Evolutionary conservation across 129 eudicot genomes (phyloP).

Genomic region (Sambucus nigra): DNA sequence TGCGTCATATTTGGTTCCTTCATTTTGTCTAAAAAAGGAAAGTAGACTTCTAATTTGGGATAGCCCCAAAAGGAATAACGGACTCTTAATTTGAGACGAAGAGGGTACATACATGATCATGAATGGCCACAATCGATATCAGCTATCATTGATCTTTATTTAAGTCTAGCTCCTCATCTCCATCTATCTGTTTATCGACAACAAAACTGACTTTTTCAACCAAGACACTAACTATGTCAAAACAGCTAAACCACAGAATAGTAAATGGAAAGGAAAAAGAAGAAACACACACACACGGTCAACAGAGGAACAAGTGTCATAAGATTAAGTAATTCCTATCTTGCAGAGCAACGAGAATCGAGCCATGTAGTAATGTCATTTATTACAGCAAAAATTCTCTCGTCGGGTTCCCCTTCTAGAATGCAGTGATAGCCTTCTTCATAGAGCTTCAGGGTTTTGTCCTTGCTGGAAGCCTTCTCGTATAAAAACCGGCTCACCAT

Average conservation of each 20-base stretch:
- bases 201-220: not conserved
- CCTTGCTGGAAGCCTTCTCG: constrained; percentile 58
- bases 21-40: too few species aligned
- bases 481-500: constrained; percentile 62
- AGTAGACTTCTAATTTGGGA: too few species aligned
- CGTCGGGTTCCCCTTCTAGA: constrained; percentile 94
- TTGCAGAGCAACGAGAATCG: constrained; percentile 37
- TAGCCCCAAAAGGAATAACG: too few species aligned
- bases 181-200: not conserved
- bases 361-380: constrained; percentile 71
- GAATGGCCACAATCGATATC: not conserved
- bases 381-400: constrained; percentile 56
- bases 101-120: not conserved
- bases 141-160: not conserved
- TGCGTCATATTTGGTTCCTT: too few species aligned
- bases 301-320: not conserved
- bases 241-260: not conserved
- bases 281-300: too few species aligned
- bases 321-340: constrained; percentile 10
- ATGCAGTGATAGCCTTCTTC: constrained; percentile 75
- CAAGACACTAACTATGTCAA: not conserved
- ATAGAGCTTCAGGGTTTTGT: constrained; percentile 71
- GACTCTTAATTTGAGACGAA: too few species aligned
- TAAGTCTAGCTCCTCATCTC: not conserved
- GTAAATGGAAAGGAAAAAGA: too few species aligned